Base-by-base conservation (phyloP, 257 asterid genomes). In the Capsicum chinense region DNA sequence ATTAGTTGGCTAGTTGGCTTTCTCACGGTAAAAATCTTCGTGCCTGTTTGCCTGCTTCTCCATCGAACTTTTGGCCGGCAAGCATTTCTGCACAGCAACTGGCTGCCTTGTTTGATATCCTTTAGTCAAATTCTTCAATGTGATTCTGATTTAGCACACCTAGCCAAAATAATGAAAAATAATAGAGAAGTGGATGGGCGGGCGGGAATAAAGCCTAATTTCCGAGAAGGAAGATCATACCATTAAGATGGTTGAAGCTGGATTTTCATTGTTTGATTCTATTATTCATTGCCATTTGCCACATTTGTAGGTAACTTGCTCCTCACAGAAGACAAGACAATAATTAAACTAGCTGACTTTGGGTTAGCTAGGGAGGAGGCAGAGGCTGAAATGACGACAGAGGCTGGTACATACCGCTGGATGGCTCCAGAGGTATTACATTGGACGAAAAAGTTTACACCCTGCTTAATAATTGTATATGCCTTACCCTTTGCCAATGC, bases 321-420 rank as follows among this genome's bases (percentile, higher is more conserved):
- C 83, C 94, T 93, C 68, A 87, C 95, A 2, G 92, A 88, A 83
- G 97, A 93, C 85, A 86, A 85, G 81, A 88, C 57, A 83, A 84
- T 62, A 76, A 67, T 93, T 68, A 93, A 90, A 86, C 13, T 92
- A 67, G 95, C 97, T n/a, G 97, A 92, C 84, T 93, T 93, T 84
- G 97, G 95, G 26, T 84, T 89, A 86, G 93, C 95, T 59, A 89
- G 94, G 90, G 95, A 90, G 86, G 93, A 88, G 85, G 83, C 88
- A 1, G 90, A 84, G 9, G 89, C 85, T 50, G 95, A 89, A 73
- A 92, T 92, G 95, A 90, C 95, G 35, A 86, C 89, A 0, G 94
- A 90, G 89, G 93, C 92, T 19, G 97, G 95, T 70, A 91, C 97
- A 6, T 93, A 93, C 64, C 91, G 97, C 48, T 93, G 94, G 95